Base-by-base conservation (phyloP, 75 land plant species). In the Pinus tabuliformis region DNA sequence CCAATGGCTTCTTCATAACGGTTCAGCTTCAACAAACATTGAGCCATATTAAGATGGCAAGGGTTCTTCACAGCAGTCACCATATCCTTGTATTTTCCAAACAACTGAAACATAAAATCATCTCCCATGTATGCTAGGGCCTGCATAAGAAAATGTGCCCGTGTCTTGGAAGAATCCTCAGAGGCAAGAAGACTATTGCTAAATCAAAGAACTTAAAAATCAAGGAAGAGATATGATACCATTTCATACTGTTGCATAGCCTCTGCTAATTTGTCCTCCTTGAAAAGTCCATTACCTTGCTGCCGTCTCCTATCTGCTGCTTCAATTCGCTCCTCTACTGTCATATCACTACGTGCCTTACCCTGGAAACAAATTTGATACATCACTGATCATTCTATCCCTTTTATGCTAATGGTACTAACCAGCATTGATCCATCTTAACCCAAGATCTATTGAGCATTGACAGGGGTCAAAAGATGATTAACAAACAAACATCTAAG, bases 21-120 rank as follows among this genome's bases (percentile, higher is more conserved):
- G 70, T 89, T 77, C 16, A 92, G 86, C 83, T 92, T 91, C 76
- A 97, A 90, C 76, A 95, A 75, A 78, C 98, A 92, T 56, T 95
- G 95, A 18, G 99, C 92, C 88, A 92, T 91, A 85, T 97, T 97
- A 60, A 97, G 86, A 73, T 97, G 99, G 78, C 98, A 97, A 11
- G 99, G 99, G 77, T 92, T 88, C 74, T 97, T 95, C 62, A 97
- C 99, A 68, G 96, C 98, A 84, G 88, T 81, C 21, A 98, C 99
- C 98, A 95, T 91, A 81, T 97, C 99, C 26, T 89, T 86, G 70
- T 97, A 97, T 80, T 97, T 97, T 16, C 99, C 99, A 81, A 95
- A 97, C 73, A 97, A 82, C 84, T 97, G 99, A 78, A 97, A 97
- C 99, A 97, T 97, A 75, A 97, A 97, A 73, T 97, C 99, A 83